Conservation (phyloP, 768 basidiomycete species). For the Termitomyces sp. region DNA sequence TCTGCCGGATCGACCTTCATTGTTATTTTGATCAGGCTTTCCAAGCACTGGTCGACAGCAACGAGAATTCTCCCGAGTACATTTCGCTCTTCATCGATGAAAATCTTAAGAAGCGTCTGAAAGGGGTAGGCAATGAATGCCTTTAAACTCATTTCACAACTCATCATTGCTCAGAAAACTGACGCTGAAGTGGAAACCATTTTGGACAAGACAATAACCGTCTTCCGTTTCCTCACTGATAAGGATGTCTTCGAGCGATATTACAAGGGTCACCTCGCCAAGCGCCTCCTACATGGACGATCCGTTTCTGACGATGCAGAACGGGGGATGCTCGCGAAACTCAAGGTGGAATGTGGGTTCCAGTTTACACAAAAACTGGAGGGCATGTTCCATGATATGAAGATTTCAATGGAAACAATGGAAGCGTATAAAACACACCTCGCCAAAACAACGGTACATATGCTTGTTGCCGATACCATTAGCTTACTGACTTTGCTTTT, state of each 20-base stretch:
- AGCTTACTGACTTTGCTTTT: slow-evolving; percentile 4
- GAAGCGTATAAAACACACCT: slow-evolving; percentile 63
- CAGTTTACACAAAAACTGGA: slow-evolving; percentile 98
- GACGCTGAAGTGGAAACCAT: slow-evolving; percentile 86
- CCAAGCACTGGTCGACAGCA: slow-evolving; percentile 83
- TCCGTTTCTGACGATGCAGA: slow-evolving; percentile 98
- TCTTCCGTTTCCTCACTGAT: slow-evolving; percentile 91
- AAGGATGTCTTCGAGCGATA: slow-evolving; percentile 98
- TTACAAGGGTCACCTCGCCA: slow-evolving; percentile 94
- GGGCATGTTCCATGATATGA: slow-evolving; percentile 99
- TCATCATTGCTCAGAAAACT: slow-evolving; percentile 64
- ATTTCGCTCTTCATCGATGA: slow-evolving; percentile 98
- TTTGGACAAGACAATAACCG: slow-evolving; percentile 91
- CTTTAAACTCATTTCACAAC: not conserved
- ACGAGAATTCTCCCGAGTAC: slow-evolving; percentile 86
- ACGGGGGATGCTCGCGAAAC: slow-evolving; percentile 92
- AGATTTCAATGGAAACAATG: slow-evolving; percentile 78
- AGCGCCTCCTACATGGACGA: slow-evolving; percentile 79
- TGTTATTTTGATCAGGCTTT: slow-evolving; percentile 61
- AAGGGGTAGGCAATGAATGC: slow-evolving; percentile 61
- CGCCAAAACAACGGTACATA: slow-evolving; percentile 53
- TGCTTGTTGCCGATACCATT: not conserved
- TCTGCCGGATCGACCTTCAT: not conserved
- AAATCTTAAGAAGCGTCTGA: slow-evolving; percentile 89
- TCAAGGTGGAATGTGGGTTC: slow-evolving; percentile 93